Evolutionary conservation across 225 moss, liverwort and hornwort species (phyloP), one percentile per base, ranked within the genome.

Genomic region (Lunularia cruciata): DNA sequence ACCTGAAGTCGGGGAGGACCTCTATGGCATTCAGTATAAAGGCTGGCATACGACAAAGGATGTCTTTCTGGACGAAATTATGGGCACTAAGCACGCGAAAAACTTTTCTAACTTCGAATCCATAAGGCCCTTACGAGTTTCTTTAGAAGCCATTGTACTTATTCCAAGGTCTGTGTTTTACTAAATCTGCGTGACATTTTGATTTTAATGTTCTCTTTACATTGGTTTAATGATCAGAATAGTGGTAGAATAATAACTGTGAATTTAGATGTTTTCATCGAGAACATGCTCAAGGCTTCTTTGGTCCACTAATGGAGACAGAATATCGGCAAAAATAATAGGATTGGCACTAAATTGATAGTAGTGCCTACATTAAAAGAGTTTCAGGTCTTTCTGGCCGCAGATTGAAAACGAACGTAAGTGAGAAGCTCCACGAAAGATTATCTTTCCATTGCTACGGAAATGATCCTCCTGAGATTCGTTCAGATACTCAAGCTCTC

Each of bases 371-470:
- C n/a, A n/a, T n/a, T n/a, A n/a, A n/a, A n/a, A n/a, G n/a, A n/a
- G n/a, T n/a, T n/a, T n/a, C n/a, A n/a, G n/a, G n/a, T n/a, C n/a
- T n/a, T n/a, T n/a, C n/a, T n/a, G n/a, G 5, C 11, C 76, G 78
- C 78, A 83, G 82, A 47, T 27, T 83, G 49, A 62, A 78, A 47
- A 78, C 78, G 38, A 78, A 72, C 26, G 61, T 83, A 26, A 78
- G 78, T 48, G 75, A 78, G 49, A 72, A 61, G 28, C 75, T 82
- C 28, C 60, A 57, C 0, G 66, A 71, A 40, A 46, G 74, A 57
- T 53, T 82, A 12, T 77, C 72, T 27, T 83, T 83, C 52, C 72
- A 40, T 22, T 78, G 78, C 59, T 83, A 68, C 55, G 82, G 75
- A 60, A 83, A 83, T 49, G 72, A 72, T 65, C 68, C 68, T 62